Evolutionary conservation across 352 stramenopile species (phyloP).

Genomic region (Globisporangium acanthophoron): DNA sequence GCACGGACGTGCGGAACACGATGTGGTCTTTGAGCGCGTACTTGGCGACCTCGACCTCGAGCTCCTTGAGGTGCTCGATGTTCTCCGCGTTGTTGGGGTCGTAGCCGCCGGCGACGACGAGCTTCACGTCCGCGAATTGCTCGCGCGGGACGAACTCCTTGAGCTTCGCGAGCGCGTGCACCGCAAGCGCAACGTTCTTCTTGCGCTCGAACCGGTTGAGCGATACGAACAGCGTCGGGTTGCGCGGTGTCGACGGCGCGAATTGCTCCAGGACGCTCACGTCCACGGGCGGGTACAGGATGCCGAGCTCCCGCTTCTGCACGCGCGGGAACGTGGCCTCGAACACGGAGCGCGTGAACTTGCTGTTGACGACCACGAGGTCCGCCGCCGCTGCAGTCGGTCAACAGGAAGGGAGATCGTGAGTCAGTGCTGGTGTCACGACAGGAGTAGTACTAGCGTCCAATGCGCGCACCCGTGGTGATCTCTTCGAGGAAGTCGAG

Average conservation of each 20-base stretch:
- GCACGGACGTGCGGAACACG: conserved; percentile 87
- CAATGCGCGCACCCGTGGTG: conserved; percentile 77
- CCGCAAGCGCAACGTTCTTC: conserved; percentile 93
- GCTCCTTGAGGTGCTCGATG: conserved; percentile 90
- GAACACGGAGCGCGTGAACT: conserved; percentile 93
- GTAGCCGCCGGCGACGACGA: conserved; percentile 95
- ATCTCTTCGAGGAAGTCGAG: conserved; percentile 94
- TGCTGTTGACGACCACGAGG: conserved; percentile 95
- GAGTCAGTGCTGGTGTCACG: conserved; percentile 1
- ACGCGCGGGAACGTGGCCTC: conserved; percentile 82
- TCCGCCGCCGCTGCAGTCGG: conserved; percentile 68
- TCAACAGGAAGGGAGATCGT: not conserved
- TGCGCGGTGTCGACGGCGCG: conserved; percentile 22
- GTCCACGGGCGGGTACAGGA: conserved; percentile 95
- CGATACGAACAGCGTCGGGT: conserved; percentile 87
- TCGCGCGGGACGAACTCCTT: conserved; percentile 28
- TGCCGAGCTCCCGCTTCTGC: conserved; percentile 46
- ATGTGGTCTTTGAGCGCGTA: conserved; percentile 57
- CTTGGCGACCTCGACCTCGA: conserved; percentile 71
- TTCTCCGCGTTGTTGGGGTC: conserved; percentile 96
- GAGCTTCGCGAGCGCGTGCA: conserved; percentile 73
- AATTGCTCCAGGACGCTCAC: conserved; percentile 57
- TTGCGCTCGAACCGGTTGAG: conserved; percentile 99
- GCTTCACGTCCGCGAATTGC: conserved; percentile 48
- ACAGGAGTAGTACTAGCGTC: conserved; percentile 36